Percentiles rank a stretch among this genome's conserved stretches.
Evolutionary conservation across 2,329 filamentous ascomycete genomes (phyloP).

Genomic region (Venturiaceae sp.): DNA sequence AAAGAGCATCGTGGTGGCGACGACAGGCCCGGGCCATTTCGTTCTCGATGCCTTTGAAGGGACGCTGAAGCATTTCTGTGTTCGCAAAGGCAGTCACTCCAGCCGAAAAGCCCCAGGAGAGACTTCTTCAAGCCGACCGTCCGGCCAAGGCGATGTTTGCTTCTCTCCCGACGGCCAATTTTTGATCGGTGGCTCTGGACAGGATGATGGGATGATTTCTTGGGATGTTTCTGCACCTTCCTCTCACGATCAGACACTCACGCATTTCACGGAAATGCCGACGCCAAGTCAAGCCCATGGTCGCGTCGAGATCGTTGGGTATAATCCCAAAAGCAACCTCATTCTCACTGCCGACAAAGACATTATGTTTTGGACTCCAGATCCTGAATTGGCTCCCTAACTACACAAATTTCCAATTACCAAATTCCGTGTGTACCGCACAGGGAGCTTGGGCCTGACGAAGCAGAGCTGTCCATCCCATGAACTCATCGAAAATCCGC

Average conservation of each 20-base stretch:
- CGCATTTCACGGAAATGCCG: constrained; percentile 54
- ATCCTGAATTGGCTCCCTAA: constrained; percentile 22
- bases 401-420: neutral
- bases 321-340: constrained; percentile 88
- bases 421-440: no score
- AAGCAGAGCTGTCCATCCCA: no score
- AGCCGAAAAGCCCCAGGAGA: constrained; percentile 35
- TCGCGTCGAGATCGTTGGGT: constrained; percentile 66
- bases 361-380: constrained; percentile 38
- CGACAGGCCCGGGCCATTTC: constrained; percentile 76
- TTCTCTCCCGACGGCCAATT: constrained; percentile 86
- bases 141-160: constrained; percentile 65
- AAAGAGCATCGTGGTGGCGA: constrained; percentile 74
- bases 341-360: constrained; percentile 85
- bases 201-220: constrained; percentile 30
- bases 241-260: constrained; percentile 47
- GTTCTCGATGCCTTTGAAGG: constrained; percentile 91
- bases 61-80: constrained; percentile 62
- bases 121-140: constrained; percentile 28
- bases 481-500: neutral
- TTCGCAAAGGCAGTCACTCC: constrained; percentile 31
- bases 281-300: constrained; percentile 26
- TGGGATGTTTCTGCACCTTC: constrained; percentile 65
- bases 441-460: no score
- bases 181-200: constrained; percentile 66